Evolutionary conservation across 108 stramenopile genomes (phyloP), one percentile per base, ranked within the genome.

Genomic region (Cyclotella kingstonii): DNA sequence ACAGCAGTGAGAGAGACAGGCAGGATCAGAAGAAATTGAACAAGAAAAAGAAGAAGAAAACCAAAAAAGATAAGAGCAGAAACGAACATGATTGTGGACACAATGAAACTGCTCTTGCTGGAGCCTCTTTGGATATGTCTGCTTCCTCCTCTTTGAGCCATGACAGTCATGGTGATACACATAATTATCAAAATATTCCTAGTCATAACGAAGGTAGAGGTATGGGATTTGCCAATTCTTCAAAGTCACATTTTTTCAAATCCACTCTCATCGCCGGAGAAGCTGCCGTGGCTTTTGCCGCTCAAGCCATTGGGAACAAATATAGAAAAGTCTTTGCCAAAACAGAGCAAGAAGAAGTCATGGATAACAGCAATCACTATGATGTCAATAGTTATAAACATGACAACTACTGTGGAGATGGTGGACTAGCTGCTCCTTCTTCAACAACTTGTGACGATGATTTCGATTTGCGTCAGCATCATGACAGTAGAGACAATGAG

Each of bases 171-270:
- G n/a, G n/a, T n/a, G n/a, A n/a, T n/a, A n/a, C n/a, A n/a, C n/a
- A n/a, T n/a, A n/a, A n/a, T n/a, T n/a, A 30, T 31, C 28, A 14
- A 50, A 50, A 14, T 14, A 44, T 44, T 44, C 43, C 43, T 55
- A 60, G 70, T 42, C 53, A 63, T 26, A 63, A 57, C 34, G 70
- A 61, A 19, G 70, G 63, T n/a, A 61, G 62, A 22, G 70, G 61
- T 19, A 26, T 71, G 1, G 44, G 53, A 15, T 45, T 61, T 5
- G 56, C 46, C 11, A 27, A 49, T 22, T 30, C 54, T 0, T 50
- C 49, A 19, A 60, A n/a, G n/a, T n/a, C n/a, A n/a, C n/a, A n/a
- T n/a, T n/a, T n/a, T n/a, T n/a, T n/a, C n/a, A n/a, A n/a, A n/a
- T n/a, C 68, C 21, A 36, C 47, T 8, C 27, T 15, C 17, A 42